Base-by-base conservation (phyloP, 2,329 filamentous ascomycete genomes). In the Neopestalotiopsis clavispora region DNA sequence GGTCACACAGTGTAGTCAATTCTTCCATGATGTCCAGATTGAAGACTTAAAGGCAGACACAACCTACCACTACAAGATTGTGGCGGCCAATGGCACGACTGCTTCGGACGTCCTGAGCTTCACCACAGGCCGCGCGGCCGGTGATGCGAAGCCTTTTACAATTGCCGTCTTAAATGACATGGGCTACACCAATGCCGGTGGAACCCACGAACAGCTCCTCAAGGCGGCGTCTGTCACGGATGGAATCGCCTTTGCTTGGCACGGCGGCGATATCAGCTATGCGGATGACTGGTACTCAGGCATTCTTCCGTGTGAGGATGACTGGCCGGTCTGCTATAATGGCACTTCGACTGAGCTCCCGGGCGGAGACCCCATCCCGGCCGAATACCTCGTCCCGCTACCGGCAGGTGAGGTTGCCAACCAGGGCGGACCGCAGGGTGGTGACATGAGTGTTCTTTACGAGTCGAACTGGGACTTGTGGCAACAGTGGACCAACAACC, bases 401-500 rank as follows among this genome's bases (percentile, higher is more conserved):
- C 70, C 85, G 4, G 79, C 85, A 34, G 84, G 85, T 57, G 79
- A 80, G 32, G 77, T 86, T 42, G 86, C 85, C 14, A 58, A 66
- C 10, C 45, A 66, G 7, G 64, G 64, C 28, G 64, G 64, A 28
- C 64, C 64, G 14, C 64, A 66, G 30, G 45, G 45, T 58, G 45
- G 45, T 57, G 64, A 66, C 20, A 66, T 66, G 45, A 83, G 78
- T 63, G 80, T 82, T 0, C 71, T 86, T 14, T 89, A 85, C 74
- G 82, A 88, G 69, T 83, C 86, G n/a, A 89, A 89, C 70, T 77
- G 87, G 1, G 86, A 89, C 72, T 80, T 84, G 65, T 89, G 90
- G 75, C 89, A 87, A 78, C 78, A 81, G 65, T 85, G 89, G 72
- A 81, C 89, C 0, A 83, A 84, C 0, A 85, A 87, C 4, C 83